Evolutionary conservation across 768 basidiomycete genomes (phyloP), one percentile per base, ranked within the genome.

Genomic region (Favolaschia claudopus): DNA sequence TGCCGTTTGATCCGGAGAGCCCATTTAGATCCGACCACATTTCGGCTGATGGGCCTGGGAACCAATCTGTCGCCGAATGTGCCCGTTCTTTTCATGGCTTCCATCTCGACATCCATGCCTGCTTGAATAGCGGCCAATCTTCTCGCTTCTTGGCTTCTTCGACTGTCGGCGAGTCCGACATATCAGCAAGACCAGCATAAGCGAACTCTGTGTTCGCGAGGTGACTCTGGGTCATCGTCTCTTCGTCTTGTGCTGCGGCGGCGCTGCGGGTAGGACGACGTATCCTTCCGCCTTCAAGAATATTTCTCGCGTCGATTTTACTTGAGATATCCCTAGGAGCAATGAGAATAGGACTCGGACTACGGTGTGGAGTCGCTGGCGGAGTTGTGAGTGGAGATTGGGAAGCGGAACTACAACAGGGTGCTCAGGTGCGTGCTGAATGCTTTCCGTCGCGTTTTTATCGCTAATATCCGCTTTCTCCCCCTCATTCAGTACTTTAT

Each of bases 1-100:
- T 78, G 68, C 40, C 65, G 63, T 61, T 81, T 82, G 46, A 72
- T 62, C n/a, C 62, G 64, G 43, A 68, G 69, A 2, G 70, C 72
- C 71, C 72, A 73, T 42, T 53, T 47, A 17, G 65, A n/a, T n/a
- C n/a, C n/a, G 27, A 76, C 67, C 0, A 64, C 42, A 15, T 64
- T 67, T 0, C 60, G 46, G 33, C 55, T 64, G 4, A 17, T 13
- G 1, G 72, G 73, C n/a, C 57, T 47, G 15, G 28, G 19, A 1
- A 67, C 66, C 14, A 66, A 62, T 25, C 61, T 55, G 62, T 69
- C 28, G 2, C 48, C 56, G 20, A 43, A 50, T n/a, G 56, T 50
- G 25, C n/a, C n/a, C n/a, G n/a, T n/a, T n/a, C n/a, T n/a, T n/a
- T n/a, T n/a, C n/a, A n/a, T n/a, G n/a, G n/a, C n/a, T n/a, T n/a